Evolutionary conservation across 192 early-diverging fungal genomes (phyloP), one percentile per base, ranked within the genome.

Genomic region (Gryganskiella cystojenkinii): DNA sequence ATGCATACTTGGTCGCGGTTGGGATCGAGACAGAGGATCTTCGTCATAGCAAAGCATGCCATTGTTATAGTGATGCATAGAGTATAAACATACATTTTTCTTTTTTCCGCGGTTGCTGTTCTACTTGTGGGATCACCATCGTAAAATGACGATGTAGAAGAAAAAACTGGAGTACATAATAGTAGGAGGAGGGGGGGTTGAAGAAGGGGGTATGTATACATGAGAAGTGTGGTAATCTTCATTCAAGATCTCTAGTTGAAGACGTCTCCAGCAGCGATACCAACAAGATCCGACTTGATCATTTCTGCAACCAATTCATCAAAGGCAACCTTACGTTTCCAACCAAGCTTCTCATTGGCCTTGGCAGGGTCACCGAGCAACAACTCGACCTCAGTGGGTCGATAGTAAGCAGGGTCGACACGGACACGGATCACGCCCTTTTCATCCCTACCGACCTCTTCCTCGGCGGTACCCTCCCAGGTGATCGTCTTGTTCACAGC

Each of bases 361-460:
- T 93, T 93, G 19, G 86, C 64, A 53, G 91, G 89, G 71, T 92
- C 84, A 56, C 91, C 91, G 47, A 91, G 79, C 44, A 93, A 80
- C 10, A 92, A 47, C 57, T 93, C 91, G 37, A 93, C 91, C 76
- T 93, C 91, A 33, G 91, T 86, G 43, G 91, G 91, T 62, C 91
- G 89, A 85, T 90, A 93, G 79, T 93, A 93, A 64, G 87, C 86
- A 20, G 86, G 82, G 70, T 93, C 89, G 54, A 88, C 83, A 31
- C 87, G 85, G 31, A 89, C 85, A 60, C 89, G 81, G 25, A 89
- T 68, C 31, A 63, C 72, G 14, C 84, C 85, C 9, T 67, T 43
- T 6, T 81, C 81, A 56, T 87, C 86, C 52, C 82, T 83, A 71
- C 90, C 90, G 37, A 90, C 70, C 59, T 87, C 80, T n/a, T 87